phyloP scores from a whole-genome alignment of 345 rosid genomes.

The Hibiscus trionum region DNA sequence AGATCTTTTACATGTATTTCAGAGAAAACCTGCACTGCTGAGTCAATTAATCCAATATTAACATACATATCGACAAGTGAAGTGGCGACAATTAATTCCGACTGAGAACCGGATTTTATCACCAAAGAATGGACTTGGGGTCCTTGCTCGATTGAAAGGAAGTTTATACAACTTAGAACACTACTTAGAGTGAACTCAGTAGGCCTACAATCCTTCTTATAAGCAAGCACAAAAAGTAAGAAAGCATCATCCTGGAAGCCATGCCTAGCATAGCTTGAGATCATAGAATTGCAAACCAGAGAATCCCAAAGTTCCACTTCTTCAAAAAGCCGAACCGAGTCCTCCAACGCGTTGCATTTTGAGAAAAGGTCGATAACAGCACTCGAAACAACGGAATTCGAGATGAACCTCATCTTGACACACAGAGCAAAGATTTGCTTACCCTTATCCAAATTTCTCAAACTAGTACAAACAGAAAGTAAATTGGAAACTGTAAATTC shows the following conservation, averaged over 20 bases:
- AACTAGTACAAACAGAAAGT: constrained; percentile 36
- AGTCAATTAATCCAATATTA: constrained; percentile 40
- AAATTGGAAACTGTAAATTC: constrained; percentile 44
- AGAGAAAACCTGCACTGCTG: constrained; percentile 39
- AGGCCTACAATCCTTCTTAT: constrained; percentile 41
- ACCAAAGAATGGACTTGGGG: constrained; percentile 56
- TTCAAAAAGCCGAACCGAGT: constrained; percentile 50
- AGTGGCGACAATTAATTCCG: constrained; percentile 45
- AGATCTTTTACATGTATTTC: constrained; percentile 39
- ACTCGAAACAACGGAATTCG: constrained; percentile 58
- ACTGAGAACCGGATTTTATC: constrained; percentile 47
- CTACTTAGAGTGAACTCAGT: constrained; percentile 55
- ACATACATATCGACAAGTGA: constrained; percentile 60
- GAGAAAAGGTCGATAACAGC: constrained; percentile 69
- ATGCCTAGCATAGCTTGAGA: constrained; percentile 48
- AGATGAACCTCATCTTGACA: constrained; percentile 58
- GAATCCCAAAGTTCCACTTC: constrained; percentile 45
- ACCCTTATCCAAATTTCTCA: constrained; percentile 55
- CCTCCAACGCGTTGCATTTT: constrained; percentile 71
- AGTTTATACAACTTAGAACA: constrained; percentile 38
- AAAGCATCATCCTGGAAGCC: constrained; percentile 48
- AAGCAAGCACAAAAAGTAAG: constrained; percentile 25
- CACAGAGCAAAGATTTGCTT: constrained; percentile 53
- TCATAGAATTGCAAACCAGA: constrained; percentile 46
- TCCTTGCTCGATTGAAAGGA: constrained; percentile 40